These are phyloP conservation scores for Phaffomyces thermotolerans DNA, from an alignment of 805 yeast species.

Conservation along the genomic window DNA sequence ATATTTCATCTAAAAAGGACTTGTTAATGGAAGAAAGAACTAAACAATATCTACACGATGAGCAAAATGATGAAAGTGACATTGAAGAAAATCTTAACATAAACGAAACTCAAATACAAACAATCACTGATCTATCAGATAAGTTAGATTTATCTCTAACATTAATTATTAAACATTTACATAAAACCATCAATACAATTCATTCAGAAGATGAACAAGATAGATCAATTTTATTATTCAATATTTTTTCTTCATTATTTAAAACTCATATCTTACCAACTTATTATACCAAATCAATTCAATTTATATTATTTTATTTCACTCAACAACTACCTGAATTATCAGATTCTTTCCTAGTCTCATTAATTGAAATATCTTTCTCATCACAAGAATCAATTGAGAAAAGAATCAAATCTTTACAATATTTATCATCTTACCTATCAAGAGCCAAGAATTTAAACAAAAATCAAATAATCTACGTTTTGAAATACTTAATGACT, in stretches of 20 bases:
- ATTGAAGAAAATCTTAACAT: slow-evolving; percentile 29
- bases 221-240: slow-evolving; percentile 58
- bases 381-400: slow-evolving; percentile 60
- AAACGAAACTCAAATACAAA: slow-evolving; percentile 25
- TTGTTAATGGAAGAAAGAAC: too few relatives aligned
- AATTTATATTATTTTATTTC: slow-evolving; percentile 72
- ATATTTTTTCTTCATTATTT: slow-evolving; percentile 69
- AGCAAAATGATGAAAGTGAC: neutral
- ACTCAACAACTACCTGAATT: slow-evolving; percentile 79
- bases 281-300: slow-evolving; percentile 83
- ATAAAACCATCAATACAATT: slow-evolving; percentile 30
- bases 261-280: slow-evolving; percentile 83
- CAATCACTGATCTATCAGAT: slow-evolving; percentile 44
- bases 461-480: slow-evolving; percentile 68
- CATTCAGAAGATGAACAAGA: slow-evolving; percentile 50
- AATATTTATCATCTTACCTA: slow-evolving; percentile 82
- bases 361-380: slow-evolving; percentile 78
- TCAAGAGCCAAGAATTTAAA: slow-evolving; percentile 77
- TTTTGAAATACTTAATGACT: slow-evolving; percentile 70
- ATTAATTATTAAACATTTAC: slow-evolving; percentile 46
- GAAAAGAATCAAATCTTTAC: slow-evolving; percentile 81
- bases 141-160: slow-evolving; percentile 70
- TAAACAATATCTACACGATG: too few relatives aligned
- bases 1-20: too few relatives aligned
- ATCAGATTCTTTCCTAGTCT: slow-evolving; percentile 76